Evolutionary conservation across 2,329 filamentous ascomycete species (phyloP), one percentile per base, ranked within the genome.

Genomic region (Aspergillus hortae): DNA sequence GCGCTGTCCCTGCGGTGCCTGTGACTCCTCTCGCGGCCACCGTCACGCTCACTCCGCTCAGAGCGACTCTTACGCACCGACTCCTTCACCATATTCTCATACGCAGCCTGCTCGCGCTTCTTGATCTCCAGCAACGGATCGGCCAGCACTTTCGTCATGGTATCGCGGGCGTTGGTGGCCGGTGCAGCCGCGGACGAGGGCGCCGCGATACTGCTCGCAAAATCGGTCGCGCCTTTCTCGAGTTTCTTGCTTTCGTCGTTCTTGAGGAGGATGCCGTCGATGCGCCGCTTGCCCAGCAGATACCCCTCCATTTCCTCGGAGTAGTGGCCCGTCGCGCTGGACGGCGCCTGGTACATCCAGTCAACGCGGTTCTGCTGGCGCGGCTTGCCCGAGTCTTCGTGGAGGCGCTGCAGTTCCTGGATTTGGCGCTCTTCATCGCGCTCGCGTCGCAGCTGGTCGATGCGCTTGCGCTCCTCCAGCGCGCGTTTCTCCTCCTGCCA

Each of bases 281-380:
- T 92, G 53, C 92, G 83, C 53, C 94, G 82, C 77, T 96, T 97
- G 48, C 94, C 94, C 12, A 99, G 79, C 1, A 99, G 74, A 68
- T 95, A 99, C 4, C 89, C 90, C 67, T 99, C 94, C 75, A 90
- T 91, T 73, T 97, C 94, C 70, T 96, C 92, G 0, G 65, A 62
- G 74, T 84, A 36, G 84, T 89, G 86, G 33, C 90, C 89, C 51
- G 79, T 81, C 46, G 87, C 88, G 51, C 76, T 81, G 40, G 88
- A 88, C 6, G 94, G 91, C 1, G 92, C 92, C 62, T 88, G 85
- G 73, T 99, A 99, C 90, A 99, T 96, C 90, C 94, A 99, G 65
- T 97, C 94, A 23, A 99, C 92, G 33, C 91, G 85, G 62, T 92
- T 87, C 27, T 88, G 76, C 48, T 87, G 82, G 66, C 90, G 92